Evolutionary conservation across 371 early-diverging fungal genomes (phyloP).

Genomic region (Thermomucor indicae-seudaticae): DNA sequence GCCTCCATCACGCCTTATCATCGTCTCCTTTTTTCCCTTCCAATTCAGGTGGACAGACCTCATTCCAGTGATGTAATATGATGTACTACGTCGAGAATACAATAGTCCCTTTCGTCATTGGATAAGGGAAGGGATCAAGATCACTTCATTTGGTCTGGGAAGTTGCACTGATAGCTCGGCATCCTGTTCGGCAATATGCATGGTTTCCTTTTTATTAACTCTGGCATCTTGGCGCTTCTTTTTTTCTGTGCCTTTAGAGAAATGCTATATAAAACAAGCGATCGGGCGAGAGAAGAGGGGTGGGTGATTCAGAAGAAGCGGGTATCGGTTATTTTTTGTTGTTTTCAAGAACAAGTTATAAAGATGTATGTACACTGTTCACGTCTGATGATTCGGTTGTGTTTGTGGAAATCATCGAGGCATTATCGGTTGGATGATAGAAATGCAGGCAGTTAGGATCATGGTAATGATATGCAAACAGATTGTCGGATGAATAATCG

Average conservation of each 20-base stretch:
- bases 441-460: slow-evolving; percentile 1
- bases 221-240: no score
- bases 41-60: no score
- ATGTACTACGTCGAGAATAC: no score
- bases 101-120: no score
- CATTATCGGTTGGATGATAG: background rate
- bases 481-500: background rate
- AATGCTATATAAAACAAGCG: background rate
- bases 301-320: background rate
- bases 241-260: background rate
- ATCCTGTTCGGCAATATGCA: no score
- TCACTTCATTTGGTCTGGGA: no score
- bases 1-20: no score
- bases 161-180: no score
- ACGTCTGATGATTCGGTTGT: slow-evolving; percentile 2
- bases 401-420: background rate
- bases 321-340: slow-evolving; percentile 1
- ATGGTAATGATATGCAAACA: slow-evolving; percentile 5
- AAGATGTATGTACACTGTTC: slow-evolving; percentile 15
- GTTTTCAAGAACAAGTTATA: slow-evolving; percentile 1
- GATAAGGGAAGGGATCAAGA: no score
- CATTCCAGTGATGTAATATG: no score
- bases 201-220: no score
- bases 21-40: no score
- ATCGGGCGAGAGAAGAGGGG: background rate